Conservation (phyloP, 2,329 filamentous ascomycete genomes). For the Bertia moriformis region DNA sequence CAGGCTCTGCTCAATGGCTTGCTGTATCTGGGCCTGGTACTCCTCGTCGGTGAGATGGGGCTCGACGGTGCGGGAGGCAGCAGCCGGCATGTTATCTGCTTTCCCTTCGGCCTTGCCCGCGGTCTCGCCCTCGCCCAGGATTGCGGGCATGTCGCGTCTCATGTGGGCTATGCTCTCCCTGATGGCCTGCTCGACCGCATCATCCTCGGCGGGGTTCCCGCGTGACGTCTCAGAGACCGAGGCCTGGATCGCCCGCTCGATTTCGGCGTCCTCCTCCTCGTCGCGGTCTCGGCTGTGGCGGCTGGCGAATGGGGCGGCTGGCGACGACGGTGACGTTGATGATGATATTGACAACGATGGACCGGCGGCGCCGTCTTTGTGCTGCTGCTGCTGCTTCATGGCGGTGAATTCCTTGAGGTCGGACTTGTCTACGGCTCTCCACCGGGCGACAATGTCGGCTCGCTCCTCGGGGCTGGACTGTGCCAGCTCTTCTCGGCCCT, state of each 20-base stretch:
- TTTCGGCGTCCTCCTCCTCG: conserved; percentile 35
- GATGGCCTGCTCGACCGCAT: conserved; percentile 58
- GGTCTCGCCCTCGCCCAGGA: too few relatives aligned
- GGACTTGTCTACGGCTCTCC: conserved; percentile 42
- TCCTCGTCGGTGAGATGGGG: conserved; percentile 38
- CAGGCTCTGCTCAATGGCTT: conserved; percentile 38
- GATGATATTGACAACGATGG: too few relatives aligned
- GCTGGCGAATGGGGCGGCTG: too few relatives aligned
- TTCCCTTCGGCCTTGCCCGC: background rate
- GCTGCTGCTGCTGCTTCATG: conserved; percentile 4
- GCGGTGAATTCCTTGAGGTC: conserved; percentile 39
- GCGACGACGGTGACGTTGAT: too few relatives aligned
- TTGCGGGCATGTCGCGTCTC: conserved; percentile 12
- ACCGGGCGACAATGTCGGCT: conserved; percentile 47
- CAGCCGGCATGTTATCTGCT: conserved; percentile 6
- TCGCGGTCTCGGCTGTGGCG: too few relatives aligned
- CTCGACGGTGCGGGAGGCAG: conserved; percentile 19
- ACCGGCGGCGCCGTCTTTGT: conserved; percentile 1
- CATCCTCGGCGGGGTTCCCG: conserved; percentile 57
- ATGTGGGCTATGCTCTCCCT: conserved; percentile 54
- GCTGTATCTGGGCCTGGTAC: conserved; percentile 38
- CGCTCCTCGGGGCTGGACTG: conserved; percentile 40
- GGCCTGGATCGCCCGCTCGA: conserved; percentile 57
- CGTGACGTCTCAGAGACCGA: conserved; percentile 58
- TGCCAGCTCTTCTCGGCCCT: conserved; percentile 56